Percentiles rank a stretch among this genome's conserved stretches.
phyloP scores from a whole-genome alignment of 1,139 yeast genomes.

The Protomyces arabidopsidicola region DNA sequence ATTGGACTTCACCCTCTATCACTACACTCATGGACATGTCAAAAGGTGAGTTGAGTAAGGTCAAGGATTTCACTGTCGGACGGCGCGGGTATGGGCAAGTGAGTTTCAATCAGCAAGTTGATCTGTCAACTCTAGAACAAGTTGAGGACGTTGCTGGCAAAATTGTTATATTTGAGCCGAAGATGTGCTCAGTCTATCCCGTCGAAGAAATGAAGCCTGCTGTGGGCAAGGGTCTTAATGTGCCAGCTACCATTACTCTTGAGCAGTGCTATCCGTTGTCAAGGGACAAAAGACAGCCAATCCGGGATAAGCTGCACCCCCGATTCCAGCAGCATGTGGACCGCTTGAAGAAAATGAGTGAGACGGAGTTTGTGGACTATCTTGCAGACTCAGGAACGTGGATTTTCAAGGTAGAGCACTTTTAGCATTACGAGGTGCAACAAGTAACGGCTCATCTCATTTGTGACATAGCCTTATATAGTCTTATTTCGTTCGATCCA shows the following conservation, averaged over 20 bases:
- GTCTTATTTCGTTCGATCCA: conserved; percentile 37
- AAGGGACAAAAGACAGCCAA: conserved; percentile 65
- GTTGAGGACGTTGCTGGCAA: conserved; percentile 62
- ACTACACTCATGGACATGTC: conserved; percentile 57
- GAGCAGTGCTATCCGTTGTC: conserved; percentile 75
- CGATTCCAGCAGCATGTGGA: conserved; percentile 64
- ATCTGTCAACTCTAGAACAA: conserved; percentile 60
- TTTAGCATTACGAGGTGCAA: conserved; percentile 50
- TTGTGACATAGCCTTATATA: conserved; percentile 41
- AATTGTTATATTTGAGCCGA: conserved; percentile 56
- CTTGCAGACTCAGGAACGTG: conserved; percentile 78
- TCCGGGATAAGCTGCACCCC: conserved; percentile 73
- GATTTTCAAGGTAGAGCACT: conserved; percentile 81
- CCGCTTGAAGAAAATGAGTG: conserved; percentile 57
- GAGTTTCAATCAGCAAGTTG: conserved; percentile 75
- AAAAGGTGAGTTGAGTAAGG: conserved; percentile 58
- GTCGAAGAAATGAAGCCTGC: conserved; percentile 59
- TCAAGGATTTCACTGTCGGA: conserved; percentile 70
- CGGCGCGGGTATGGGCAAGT: conserved; percentile 72
- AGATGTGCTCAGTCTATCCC: conserved; percentile 69
- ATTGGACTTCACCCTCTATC: conserved; percentile 79
- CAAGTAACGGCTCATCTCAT: conserved; percentile 85
- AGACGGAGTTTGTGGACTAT: conserved; percentile 64
- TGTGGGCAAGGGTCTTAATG: conserved; percentile 77
- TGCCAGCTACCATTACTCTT: conserved; percentile 66